Conservation (phyloP, 768 basidiomycete genomes). For the Boletus coccyginus region DNA sequence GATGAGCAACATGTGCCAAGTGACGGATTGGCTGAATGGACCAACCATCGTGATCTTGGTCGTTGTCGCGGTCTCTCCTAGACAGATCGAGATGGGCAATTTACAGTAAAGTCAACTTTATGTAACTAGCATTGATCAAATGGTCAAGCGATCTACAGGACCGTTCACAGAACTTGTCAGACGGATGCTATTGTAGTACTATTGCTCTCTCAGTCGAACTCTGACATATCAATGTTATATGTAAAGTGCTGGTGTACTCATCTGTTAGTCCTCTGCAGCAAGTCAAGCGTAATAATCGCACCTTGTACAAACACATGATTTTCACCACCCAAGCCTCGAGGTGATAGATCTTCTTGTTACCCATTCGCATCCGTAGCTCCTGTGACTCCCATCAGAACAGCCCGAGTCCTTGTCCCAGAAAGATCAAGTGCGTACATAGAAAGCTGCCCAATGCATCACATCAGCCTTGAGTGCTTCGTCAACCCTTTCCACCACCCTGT, state of each 20-base stretch:
- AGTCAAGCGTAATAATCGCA: conserved; percentile 22
- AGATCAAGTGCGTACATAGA: conserved; percentile 63
- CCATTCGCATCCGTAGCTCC: conserved; percentile 96
- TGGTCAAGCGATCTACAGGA: not conserved
- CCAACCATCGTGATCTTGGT: conserved; percentile 26
- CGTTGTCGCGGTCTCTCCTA: not conserved
- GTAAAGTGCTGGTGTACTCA: conserved; percentile 26
- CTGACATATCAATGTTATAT: conserved; percentile 34
- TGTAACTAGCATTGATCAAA: not conserved
- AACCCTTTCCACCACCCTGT: conserved; percentile 79
- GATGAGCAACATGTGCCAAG: conserved; percentile 7
- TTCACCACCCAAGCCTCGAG: conserved; percentile 98
- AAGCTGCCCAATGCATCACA: conserved; percentile 97
- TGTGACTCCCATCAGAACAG: conserved; percentile 29
- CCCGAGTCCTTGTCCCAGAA: not conserved
- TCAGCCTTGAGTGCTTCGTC: conserved; percentile 90
- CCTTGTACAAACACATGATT: conserved; percentile 90
- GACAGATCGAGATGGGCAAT: no score
- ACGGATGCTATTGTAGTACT: not conserved
- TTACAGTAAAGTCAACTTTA: conserved; percentile 1
- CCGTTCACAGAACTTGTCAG: not conserved
- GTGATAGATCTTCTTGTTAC: conserved; percentile 93
- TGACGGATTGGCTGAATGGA: not conserved
- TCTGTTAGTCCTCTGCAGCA: not conserved
- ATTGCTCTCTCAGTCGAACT: conserved; percentile 25